Evolutionary conservation across 164 flowering plant species (phyloP), one percentile per base, ranked within the genome.

Genomic region (Santalum album): DNA sequence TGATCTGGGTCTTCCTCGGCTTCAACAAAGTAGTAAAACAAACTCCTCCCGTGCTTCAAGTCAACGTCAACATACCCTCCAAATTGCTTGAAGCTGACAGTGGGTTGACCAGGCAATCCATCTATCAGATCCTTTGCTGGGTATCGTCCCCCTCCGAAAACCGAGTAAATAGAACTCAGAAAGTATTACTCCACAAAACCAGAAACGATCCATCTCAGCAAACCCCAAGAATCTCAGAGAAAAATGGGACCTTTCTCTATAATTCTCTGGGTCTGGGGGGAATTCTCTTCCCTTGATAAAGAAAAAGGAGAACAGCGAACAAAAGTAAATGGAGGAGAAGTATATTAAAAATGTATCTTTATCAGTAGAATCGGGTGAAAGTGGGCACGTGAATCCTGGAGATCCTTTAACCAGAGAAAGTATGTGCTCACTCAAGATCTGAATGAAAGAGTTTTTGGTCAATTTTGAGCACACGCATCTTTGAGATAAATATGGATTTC

Each of bases 21-120:
- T 65, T 92, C 96, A 57, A 79, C 96, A 71, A 84, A 92, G 67
- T 86, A 88, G 61, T 92, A 92, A 72, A 92, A 88, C 71, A 91
- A 67, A 67, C 98, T 91, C 75, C 81, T 83, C 45, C 96, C 96
- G 29, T 70, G 46, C 60, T 86, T 78, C 35, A 66, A 61, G 79
- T 91, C 92, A 35, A 91, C 86, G 68, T 79, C 86, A 56, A 92
- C 71, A 59, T 88, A 86, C 55, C 98, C 98, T 55, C 90, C 82
- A 72, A 65, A 92, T 60, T 92, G 98, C 62, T 70, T 81, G 72
- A 92, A 92, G 19, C 63, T 72, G 55, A 88, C 98, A 49, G 60
- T 55, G 0, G 98, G 98, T 48, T 92, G 98, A 7, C 94, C 95
- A 25, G 98, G 98, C 71, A 92, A 65, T 0, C 52, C 59, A 66